Percentiles rank a stretch among this genome's conserved stretches.
These are phyloP conservation scores for Tetracladium maxilliforme DNA, from an alignment of 2,329 filamentous ascomycete genomes.

Conservation along the genomic window DNA sequence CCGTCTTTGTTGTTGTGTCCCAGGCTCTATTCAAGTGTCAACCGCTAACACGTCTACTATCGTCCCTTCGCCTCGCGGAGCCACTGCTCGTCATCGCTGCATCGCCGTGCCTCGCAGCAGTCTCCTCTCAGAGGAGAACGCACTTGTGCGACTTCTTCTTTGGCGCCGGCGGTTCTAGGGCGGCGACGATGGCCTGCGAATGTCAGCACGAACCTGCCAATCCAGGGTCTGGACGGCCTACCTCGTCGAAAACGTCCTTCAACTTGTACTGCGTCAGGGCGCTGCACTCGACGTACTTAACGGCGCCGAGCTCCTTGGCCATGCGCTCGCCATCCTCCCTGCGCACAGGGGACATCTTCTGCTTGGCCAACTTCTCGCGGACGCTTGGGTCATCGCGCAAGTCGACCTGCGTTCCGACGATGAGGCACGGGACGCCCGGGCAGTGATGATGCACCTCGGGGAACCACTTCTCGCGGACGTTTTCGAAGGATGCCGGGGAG, in stretches of 20 bases:
- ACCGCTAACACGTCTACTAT: not conserved
- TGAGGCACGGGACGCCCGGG: slow-evolving; percentile 91
- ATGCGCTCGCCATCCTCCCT: slow-evolving; percentile 91
- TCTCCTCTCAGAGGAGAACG: slow-evolving; percentile 45
- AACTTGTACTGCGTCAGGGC: slow-evolving; percentile 96
- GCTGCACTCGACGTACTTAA: slow-evolving; percentile 98
- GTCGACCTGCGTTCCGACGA: slow-evolving; percentile 96
- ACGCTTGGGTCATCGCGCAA: slow-evolving; percentile 79
- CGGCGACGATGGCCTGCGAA: slow-evolving; percentile 79
- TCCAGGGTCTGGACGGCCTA: slow-evolving; percentile 25
- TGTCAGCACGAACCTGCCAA: slow-evolving; percentile 5
- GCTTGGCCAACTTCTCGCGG: slow-evolving; percentile 80
- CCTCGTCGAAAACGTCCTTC: slow-evolving; percentile 99
- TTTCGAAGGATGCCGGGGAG: slow-evolving; percentile 94
- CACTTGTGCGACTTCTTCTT: slow-evolving; percentile 67
- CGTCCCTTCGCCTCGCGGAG: not conserved
- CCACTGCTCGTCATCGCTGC: slow-evolving; percentile 1
- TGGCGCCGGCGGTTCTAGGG: slow-evolving; percentile 71
- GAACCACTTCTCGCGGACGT: slow-evolving; percentile 98
- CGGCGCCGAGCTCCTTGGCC: slow-evolving; percentile 92
- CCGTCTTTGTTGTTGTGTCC: no score
- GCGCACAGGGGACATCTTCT: slow-evolving; percentile 88
- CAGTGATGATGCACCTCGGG: slow-evolving; percentile 98
- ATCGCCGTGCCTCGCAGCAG: not conserved
- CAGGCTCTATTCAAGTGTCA: no score